phyloP scores from a whole-genome alignment of 164 flowering plant species.

The grape (Vitis vinifera) region ASM3070453v1 NC_081821.1:5701001-5701500 shows the following conservation, averaged over 20 bases:
- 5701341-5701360: not conserved
- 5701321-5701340: not conserved
- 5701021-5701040: not conserved
- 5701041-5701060: not conserved
- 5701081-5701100: not conserved
- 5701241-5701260: not conserved
- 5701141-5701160: too few relatives aligned
- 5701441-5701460: slow-evolving; percentile 67
- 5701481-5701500: slow-evolving; percentile 94
- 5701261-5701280: not conserved
- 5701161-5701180: too few relatives aligned
- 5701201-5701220: not conserved
- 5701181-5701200: too few relatives aligned
- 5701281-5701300: not conserved
- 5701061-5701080: not conserved
- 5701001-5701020: too few relatives aligned
- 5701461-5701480: slow-evolving; percentile 97
- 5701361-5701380: not conserved
- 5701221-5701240: not conserved
- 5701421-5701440: slow-evolving; percentile 67
- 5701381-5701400: not conserved
- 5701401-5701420: not conserved
- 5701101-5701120: not conserved
- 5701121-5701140: too few relatives aligned
- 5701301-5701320: too few relatives aligned